A percentile compares a stretch with the other conserved stretches of the same genome.
Conservation (phyloP, 2,329 filamentous ascomycete genomes). For the Nothophoma quercina region DNA sequence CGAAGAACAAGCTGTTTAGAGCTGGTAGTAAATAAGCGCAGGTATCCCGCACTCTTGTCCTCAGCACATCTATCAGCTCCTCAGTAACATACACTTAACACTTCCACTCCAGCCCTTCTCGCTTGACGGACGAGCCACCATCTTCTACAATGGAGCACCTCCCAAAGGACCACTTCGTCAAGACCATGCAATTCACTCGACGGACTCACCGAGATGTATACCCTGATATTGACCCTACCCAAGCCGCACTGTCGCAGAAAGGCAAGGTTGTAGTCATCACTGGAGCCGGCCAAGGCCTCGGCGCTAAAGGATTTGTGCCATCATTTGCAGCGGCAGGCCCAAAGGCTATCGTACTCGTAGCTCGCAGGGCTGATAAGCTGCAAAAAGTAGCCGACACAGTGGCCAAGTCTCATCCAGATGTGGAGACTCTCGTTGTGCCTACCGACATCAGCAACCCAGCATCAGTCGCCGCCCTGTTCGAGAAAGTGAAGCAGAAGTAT, state of each 20-base stretch:
- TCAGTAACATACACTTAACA: no score
- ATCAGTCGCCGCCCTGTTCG: constrained; percentile 29
- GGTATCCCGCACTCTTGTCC: no score
- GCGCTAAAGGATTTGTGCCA: constrained; percentile 42
- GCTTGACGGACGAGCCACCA: no score
- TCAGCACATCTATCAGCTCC: no score
- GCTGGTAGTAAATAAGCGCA: no score
- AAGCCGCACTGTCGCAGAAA: constrained; percentile 39
- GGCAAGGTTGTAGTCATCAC: constrained; percentile 53
- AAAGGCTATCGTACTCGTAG: constrained; percentile 48
- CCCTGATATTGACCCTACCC: constrained; percentile 50
- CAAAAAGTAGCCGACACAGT: constrained; percentile 33
- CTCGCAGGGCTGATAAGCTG: constrained; percentile 38
- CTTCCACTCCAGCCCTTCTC: no score
- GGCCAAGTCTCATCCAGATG: constrained; percentile 36
- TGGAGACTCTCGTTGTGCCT: constrained; percentile 40
- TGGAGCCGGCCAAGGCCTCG: constrained; percentile 53
- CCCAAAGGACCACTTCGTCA: constrained; percentile 27
- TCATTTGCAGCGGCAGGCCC: constrained; percentile 48
- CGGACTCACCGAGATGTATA: constrained; percentile 48
- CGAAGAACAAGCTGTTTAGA: not conserved
- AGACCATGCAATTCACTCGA: constrained; percentile 22
- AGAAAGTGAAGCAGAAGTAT: constrained; percentile 30
- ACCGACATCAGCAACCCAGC: constrained; percentile 41
- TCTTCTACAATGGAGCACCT: constrained; percentile 20